A percentile compares a stretch with the other conserved stretches of the same genome.
Conservation (phyloP, 306 rosid species). For the Arachis hypogaea region DNA sequence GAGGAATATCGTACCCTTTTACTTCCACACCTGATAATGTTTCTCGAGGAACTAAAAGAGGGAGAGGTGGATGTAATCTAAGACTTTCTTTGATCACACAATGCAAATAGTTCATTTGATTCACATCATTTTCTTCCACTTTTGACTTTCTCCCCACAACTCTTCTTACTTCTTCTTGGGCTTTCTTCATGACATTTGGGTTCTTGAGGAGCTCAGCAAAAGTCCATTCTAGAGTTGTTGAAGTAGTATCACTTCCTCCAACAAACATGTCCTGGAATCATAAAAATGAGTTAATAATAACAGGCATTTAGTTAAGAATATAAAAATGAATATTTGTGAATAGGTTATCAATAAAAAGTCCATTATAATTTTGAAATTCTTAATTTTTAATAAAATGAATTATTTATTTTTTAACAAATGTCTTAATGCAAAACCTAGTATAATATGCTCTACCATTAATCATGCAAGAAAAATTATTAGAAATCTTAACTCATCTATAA, state of each 20-base stretch:
- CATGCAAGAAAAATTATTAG: too few relatives aligned
- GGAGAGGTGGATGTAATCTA: conserved; percentile 4
- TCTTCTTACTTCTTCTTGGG: conserved; percentile 1
- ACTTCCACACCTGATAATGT: conserved; percentile 24
- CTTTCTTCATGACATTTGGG: conserved; percentile 6
- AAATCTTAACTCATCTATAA: too few relatives aligned
- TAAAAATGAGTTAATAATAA: too few relatives aligned
- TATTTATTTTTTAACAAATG: too few relatives aligned
- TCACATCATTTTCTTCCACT: conserved; percentile 17
- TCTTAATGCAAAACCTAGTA: too few relatives aligned
- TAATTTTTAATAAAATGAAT: too few relatives aligned
- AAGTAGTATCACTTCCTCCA: conserved; percentile 19
- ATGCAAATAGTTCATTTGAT: conserved; percentile 12
- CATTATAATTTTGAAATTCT: too few relatives aligned
- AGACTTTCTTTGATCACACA: conserved; percentile 18
- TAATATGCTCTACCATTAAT: too few relatives aligned
- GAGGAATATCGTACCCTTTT: conserved; percentile 41
- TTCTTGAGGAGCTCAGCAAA: conserved; percentile 12
- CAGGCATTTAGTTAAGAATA: too few relatives aligned
- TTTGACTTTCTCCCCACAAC: background rate
- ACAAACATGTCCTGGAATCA: conserved; percentile 23
- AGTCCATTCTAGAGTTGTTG: conserved; percentile 18
- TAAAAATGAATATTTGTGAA: too few relatives aligned
- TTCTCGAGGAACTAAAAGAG: conserved; percentile 8
- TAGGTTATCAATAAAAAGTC: too few relatives aligned